phyloP scores from a whole-genome alignment of 1,284 basidiomycete genomes.

The Athelia psychrophila region DNA sequence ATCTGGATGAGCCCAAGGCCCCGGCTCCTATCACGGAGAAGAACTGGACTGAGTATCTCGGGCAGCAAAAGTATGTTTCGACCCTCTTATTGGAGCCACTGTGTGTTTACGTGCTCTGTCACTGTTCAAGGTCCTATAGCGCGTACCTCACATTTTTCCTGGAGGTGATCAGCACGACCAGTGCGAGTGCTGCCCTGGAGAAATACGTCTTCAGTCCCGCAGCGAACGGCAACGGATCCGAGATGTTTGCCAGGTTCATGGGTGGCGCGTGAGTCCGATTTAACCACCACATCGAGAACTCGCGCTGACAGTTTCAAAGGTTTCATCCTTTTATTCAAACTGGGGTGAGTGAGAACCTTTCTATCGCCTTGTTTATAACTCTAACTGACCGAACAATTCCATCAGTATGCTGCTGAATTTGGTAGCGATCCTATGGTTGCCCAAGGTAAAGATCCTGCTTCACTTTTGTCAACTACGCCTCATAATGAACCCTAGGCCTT shows the following conservation, averaged over 20 bases:
- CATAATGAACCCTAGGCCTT: slow-evolving; percentile 33
- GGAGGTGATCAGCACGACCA: slow-evolving; percentile 40
- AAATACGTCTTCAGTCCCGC: slow-evolving; percentile 52
- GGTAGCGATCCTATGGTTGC: slow-evolving; percentile 51
- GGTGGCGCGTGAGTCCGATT: no score
- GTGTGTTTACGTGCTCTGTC: slow-evolving; percentile 1
- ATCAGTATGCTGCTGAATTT: slow-evolving; percentile 64
- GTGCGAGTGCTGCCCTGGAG: slow-evolving; percentile 42
- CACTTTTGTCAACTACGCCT: background rate
- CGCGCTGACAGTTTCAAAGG: slow-evolving; percentile 30
- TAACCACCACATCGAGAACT: no score
- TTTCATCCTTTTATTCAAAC: slow-evolving; percentile 64
- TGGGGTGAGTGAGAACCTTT: slow-evolving; percentile 41
- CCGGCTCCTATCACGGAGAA: slow-evolving; percentile 9
- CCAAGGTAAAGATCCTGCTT: slow-evolving; percentile 33
- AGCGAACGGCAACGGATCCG: slow-evolving; percentile 42
- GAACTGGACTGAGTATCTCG: slow-evolving; percentile 58
- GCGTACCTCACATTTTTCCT: slow-evolving; percentile 59
- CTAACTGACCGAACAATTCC: background rate
- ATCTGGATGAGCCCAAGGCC: slow-evolving; percentile 25
- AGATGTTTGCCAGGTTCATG: slow-evolving; percentile 57
- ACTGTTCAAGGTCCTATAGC: slow-evolving; percentile 46
- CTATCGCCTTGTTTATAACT: background rate
- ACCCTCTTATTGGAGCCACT: slow-evolving; percentile 1
- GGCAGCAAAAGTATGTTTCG: slow-evolving; percentile 43